These are phyloP conservation scores for Clonostachys chloroleuca DNA, from an alignment of 2,329 filamentous ascomycete genomes.

Conservation along the genomic window DNA sequence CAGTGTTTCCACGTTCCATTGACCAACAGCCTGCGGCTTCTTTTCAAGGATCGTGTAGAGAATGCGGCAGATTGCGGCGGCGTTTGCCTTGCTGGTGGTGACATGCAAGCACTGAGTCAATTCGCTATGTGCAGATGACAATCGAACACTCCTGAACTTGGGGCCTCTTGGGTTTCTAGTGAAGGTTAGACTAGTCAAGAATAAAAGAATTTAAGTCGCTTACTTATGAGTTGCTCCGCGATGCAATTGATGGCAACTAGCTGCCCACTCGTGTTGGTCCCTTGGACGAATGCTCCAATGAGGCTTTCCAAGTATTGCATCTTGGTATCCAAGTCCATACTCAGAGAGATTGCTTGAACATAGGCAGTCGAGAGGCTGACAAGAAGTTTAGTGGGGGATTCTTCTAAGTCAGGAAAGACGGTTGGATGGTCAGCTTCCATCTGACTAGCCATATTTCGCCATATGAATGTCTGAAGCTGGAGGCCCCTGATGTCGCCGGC, in stretches of 20 bases:
- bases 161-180: slow-evolving; percentile 18
- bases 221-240: slow-evolving; percentile 31
- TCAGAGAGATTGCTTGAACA: slow-evolving; percentile 20
- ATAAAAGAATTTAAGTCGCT: slow-evolving; percentile 3
- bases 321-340: slow-evolving; percentile 21
- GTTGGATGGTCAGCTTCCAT: slow-evolving; percentile 24
- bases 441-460: slow-evolving; percentile 23
- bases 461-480: slow-evolving; percentile 39
- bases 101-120: slow-evolving; percentile 26
- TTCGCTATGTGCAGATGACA: slow-evolving; percentile 35
- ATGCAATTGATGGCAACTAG: slow-evolving; percentile 38
- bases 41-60: slow-evolving; percentile 43
- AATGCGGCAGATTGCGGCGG: slow-evolving; percentile 31
- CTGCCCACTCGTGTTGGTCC: slow-evolving; percentile 27
- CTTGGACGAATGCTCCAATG: slow-evolving; percentile 20
- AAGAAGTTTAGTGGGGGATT: slow-evolving; percentile 17
- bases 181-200: too few species aligned
- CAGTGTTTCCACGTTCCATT: slow-evolving; percentile 54
- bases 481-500: slow-evolving; percentile 34
- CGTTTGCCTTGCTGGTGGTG: slow-evolving; percentile 20
- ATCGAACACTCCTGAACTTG: slow-evolving; percentile 21
- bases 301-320: slow-evolving; percentile 32
- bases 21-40: slow-evolving; percentile 43
- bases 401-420: slow-evolving; percentile 20
- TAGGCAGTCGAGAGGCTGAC: slow-evolving; percentile 23